Percentiles rank a stretch among this genome's conserved stretches.
These are phyloP conservation scores for Fusarium sp. DNA, from an alignment of 2,329 filamentous ascomycete genomes.

Conservation along the genomic window DNA sequence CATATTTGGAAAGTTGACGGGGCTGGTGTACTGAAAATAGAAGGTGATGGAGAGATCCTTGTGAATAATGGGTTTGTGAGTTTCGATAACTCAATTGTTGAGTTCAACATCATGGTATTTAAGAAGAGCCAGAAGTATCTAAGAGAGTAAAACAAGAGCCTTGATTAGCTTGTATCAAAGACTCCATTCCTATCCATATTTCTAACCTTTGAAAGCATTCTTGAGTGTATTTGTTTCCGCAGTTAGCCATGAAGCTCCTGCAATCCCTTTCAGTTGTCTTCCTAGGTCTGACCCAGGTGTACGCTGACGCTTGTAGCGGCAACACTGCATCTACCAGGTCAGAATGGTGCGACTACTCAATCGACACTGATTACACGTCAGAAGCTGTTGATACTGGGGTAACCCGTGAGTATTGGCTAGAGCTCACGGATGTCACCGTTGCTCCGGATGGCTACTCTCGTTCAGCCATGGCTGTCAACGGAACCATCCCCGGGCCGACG, in stretches of 20 bases:
- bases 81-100: not conserved
- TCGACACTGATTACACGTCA: conserved; percentile 59
- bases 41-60: not conserved
- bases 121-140: not conserved
- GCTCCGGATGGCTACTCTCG: conserved; percentile 59
- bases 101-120: not conserved
- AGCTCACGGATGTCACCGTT: conserved; percentile 52
- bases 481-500: conserved; percentile 68
- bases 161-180: accelerated
- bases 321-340: conserved; percentile 8
- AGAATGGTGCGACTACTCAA: conserved; percentile 60
- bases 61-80: not conserved
- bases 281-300: not conserved
- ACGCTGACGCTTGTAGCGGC: not conserved
- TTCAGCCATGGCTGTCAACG: conserved; percentile 62
- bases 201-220: accelerated
- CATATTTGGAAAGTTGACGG: not conserved
- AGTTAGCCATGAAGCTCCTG: not conserved
- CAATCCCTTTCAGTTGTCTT: not conserved
- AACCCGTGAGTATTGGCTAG: conserved; percentile 61
- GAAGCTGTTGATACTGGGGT: conserved; percentile 59
- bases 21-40: not conserved
- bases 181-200: accelerated
- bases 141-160: not conserved
- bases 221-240: not conserved